Evolutionary conservation across 768 basidiomycete species (phyloP), one percentile per base, ranked within the genome.

Genomic region (Boletus patriciae): DNA sequence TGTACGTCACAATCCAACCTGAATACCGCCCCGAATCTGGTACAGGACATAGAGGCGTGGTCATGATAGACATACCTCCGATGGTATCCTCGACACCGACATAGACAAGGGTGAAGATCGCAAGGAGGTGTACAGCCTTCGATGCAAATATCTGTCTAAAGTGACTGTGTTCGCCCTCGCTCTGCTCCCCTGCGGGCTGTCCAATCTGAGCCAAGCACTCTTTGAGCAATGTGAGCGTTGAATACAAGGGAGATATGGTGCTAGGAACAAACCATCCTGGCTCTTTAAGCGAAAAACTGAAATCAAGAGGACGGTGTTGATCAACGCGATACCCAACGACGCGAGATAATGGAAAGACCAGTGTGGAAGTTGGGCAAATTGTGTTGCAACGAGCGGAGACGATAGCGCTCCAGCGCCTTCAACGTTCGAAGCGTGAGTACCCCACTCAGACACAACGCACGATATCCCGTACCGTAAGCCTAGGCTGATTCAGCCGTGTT

Each of bases 301-400:
- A 3, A 79, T 59, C 6, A 94, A 71, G 4, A 84, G 49, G 12
- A 79, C 38, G 1, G 80, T 75, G 60, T 89, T 92, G 42, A 75
- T 59, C 18, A 83, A 53, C 0, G 88, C 83, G n/a, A 94, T 60
- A 1, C 83, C 86, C 0, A 93, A 71, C 0, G 90, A 90, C 1
- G 75, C 74, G 10, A 93, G 77, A 64, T 85, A 94, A 67, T 93
- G 88, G 68, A 88, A 87, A 1, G 85, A 88, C 92, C 92, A 94
- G 33, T 74, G 78, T 0, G 60, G 69, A 23, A 82, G 63, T 3
- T 83, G 82, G 0, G 89, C 77, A 61, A 95, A 94, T 55, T 92
- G 88, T 0, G 94, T 95, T 0, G 92, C 80, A 0, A 87, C 83
- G 18, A 95, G 78, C 3, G 94, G 93, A 0, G 92, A 71, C 10